Percentiles rank a stretch among this genome's conserved stretches.
phyloP scores from a whole-genome alignment of 805 yeast genomes.

The Candida gorgasii region DNA sequence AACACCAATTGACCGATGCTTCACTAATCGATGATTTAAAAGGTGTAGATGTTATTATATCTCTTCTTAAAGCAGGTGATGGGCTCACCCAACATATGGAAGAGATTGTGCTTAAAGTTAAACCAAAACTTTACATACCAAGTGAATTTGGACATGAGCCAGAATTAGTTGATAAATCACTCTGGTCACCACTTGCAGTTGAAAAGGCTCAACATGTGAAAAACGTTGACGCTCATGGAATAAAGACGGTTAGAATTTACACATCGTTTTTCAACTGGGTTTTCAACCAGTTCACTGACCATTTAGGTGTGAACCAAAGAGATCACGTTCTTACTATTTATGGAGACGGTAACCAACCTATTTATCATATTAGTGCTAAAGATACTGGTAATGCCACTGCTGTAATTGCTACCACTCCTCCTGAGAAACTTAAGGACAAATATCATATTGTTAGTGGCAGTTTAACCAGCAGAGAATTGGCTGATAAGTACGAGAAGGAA shows the following conservation, averaged over 20 bases:
- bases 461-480: constrained; percentile 38
- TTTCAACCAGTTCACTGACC: constrained; percentile 33
- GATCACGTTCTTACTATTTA: constrained; percentile 32
- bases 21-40: constrained; percentile 36
- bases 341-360: constrained; percentile 35
- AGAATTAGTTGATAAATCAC: constrained; percentile 18
- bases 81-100: constrained; percentile 25
- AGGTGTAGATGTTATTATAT: constrained; percentile 54
- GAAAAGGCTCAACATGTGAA: constrained; percentile 37
- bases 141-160: constrained; percentile 59
- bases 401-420: constrained; percentile 38
- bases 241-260: constrained; percentile 47
- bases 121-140: constrained; percentile 56
- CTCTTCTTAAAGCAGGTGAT: constrained; percentile 21
- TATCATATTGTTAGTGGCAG: constrained; percentile 45
- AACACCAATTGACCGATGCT: constrained; percentile 28
- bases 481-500: constrained; percentile 10
- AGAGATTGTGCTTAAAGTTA: constrained; percentile 33
- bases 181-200: constrained; percentile 10
- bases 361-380: constrained; percentile 34
- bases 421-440: constrained; percentile 41
- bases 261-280: constrained; percentile 38
- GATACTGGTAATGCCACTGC: constrained; percentile 50
- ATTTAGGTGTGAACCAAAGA: constrained; percentile 38
- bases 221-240: constrained; percentile 28